Evolutionary conservation across 768 basidiomycete genomes (phyloP).

Genomic region (Boletus subcaerulescens): DNA sequence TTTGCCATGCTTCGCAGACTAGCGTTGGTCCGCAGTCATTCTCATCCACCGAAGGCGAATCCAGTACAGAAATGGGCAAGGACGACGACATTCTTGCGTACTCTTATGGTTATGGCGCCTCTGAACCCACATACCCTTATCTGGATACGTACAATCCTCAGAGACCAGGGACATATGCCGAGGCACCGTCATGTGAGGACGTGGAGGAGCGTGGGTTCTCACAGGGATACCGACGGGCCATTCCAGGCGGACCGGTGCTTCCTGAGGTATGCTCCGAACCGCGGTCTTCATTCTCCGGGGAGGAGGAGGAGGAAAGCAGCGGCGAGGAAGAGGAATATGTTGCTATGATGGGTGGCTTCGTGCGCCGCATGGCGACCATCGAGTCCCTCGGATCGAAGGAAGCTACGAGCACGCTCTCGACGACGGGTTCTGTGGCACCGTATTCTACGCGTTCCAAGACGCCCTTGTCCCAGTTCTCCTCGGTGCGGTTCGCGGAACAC

Average conservation of each 20-base stretch:
- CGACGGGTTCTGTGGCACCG: constrained; percentile 30
- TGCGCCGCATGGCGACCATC: constrained; percentile 79
- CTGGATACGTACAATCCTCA: constrained; percentile 31
- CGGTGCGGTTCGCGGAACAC: constrained; percentile 19
- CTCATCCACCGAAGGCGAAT: constrained; percentile 13
- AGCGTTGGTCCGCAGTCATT: constrained; percentile 1
- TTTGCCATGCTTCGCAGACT: constrained; percentile 4
- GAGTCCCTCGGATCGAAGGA: constrained; percentile 74
- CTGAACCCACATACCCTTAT: constrained; percentile 28
- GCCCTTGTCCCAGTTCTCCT: constrained; percentile 25
- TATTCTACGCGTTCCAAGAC: constrained; percentile 26
- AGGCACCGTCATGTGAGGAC: constrained; percentile 6
- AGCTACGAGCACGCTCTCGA: constrained; percentile 25
- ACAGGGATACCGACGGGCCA: neutral
- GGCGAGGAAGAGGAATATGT: constrained; percentile 39
- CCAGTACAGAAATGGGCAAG: constrained; percentile 4
- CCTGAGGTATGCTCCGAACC: constrained; percentile 16
- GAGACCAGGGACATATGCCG: neutral
- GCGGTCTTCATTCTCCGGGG: constrained; percentile 9
- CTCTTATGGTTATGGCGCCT: constrained; percentile 29
- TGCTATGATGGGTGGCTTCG: constrained; percentile 58
- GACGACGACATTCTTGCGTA: constrained; percentile 8
- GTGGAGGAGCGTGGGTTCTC: neutral
- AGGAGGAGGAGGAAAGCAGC: constrained; percentile 7
- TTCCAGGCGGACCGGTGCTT: neutral